phyloP scores from a whole-genome alignment of 169 alveolate genomes.

The Cryptosporidium parvum region DNA sequence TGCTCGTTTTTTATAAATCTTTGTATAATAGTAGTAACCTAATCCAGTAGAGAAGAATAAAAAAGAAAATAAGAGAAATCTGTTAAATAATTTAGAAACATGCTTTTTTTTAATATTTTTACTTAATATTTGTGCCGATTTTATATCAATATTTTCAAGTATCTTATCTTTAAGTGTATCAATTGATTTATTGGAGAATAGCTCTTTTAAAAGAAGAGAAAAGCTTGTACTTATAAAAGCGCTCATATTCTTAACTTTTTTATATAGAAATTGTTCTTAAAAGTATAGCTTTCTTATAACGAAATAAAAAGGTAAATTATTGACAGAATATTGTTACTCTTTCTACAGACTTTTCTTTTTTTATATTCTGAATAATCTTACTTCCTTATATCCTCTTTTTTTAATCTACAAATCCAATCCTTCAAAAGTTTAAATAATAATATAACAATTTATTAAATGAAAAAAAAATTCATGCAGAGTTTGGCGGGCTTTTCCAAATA shows the following conservation, averaged over 20 bases:
- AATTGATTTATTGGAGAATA: constrained; percentile 1
- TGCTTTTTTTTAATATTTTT: not conserved
- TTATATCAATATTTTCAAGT: constrained; percentile 11
- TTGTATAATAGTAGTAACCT: constrained; percentile 32
- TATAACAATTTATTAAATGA: not conserved
- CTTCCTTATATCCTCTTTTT: not conserved
- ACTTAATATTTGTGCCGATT: not conserved
- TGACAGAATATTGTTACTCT: not conserved
- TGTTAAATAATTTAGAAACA: constrained; percentile 29
- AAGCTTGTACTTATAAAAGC: constrained; percentile 28
- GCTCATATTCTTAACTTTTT: not conserved
- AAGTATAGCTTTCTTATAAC: too few relatives aligned
- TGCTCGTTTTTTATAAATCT: constrained; percentile 9
- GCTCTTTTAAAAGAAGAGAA: constrained; percentile 25
- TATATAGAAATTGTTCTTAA: not conserved
- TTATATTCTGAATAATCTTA: too few relatives aligned
- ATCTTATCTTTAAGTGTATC: constrained; percentile 28
- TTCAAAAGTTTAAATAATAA: too few relatives aligned
- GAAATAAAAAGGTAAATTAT: not conserved
- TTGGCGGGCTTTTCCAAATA: constrained; percentile 7
- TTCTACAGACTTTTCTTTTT: not conserved
- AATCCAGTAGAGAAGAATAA: constrained; percentile 19
- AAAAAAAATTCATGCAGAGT: constrained; percentile 3
- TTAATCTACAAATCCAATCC: not conserved
- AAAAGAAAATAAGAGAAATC: constrained; percentile 12